These are phyloP conservation scores for Mangifera indica DNA, from an alignment of 345 rosid genomes.

Conservation along the genomic window DNA sequence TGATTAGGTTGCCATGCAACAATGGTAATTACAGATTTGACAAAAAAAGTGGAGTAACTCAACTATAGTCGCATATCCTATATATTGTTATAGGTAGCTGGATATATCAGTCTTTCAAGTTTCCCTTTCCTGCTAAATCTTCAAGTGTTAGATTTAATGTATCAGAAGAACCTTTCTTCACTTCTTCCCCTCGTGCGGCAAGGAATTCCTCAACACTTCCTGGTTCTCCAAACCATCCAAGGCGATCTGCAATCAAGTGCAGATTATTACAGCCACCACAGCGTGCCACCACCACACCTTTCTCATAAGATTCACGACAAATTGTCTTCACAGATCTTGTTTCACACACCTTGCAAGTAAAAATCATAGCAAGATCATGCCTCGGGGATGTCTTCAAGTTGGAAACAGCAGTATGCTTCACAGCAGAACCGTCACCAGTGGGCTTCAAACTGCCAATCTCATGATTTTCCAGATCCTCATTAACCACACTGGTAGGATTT, in stretches of 20 bases:
- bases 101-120: slow-evolving; percentile 28
- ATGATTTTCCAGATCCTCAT: slow-evolving; percentile 23
- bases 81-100: background rate
- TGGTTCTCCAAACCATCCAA: slow-evolving; percentile 87
- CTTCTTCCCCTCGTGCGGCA: slow-evolving; percentile 80
- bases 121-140: slow-evolving; percentile 71
- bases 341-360: slow-evolving; percentile 85
- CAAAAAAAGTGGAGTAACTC: background rate
- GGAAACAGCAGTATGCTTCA: slow-evolving; percentile 42
- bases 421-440: slow-evolving; percentile 25
- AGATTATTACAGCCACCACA: slow-evolving; percentile 83
- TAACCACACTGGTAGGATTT: slow-evolving; percentile 23
- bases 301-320: slow-evolving; percentile 74
- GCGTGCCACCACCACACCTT: slow-evolving; percentile 81
- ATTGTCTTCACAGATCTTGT: slow-evolving; percentile 76
- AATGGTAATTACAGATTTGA: background rate
- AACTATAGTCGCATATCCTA: no score
- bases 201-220: slow-evolving; percentile 82
- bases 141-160: slow-evolving; percentile 73
- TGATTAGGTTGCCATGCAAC: background rate
- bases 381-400: slow-evolving; percentile 61
- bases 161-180: slow-evolving; percentile 69
- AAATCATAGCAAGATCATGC: slow-evolving; percentile 87
- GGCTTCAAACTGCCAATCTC: slow-evolving; percentile 24
- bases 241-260: slow-evolving; percentile 82